Base-by-base conservation (phyloP, 345 rosid species). In the Clausena lansium region DNA sequence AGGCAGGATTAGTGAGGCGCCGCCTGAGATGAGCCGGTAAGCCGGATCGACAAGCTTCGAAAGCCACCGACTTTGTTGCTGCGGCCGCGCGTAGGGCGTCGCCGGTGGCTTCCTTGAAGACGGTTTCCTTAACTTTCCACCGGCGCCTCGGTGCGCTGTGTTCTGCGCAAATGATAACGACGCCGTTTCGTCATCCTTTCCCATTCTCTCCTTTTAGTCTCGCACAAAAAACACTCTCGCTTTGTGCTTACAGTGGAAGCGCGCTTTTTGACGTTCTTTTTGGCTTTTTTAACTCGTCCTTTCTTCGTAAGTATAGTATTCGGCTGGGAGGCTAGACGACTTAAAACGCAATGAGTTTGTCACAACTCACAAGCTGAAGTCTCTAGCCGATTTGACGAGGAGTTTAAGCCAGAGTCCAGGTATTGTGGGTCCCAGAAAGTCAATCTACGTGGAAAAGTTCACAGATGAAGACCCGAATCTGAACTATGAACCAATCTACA, bases 41-140 rank as follows among this genome's bases (percentile, higher is more conserved):
- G 97, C 98, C 39, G 98, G 98, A 81, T 93, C 89, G 70, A 94
- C 90, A 20, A 91, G 80, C 89, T 82, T 93, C 69, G 93, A 91
- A 71, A 93, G 83, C 91, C 96, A 90, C 10, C 89, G 85, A 70
- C 88, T 70, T 41, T 87, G 85, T 79, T 83, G 87, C 38, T 78
- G 87, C 9, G 92, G 92, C 14, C 94, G 91, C 39, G 92, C 75
- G 67, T 92, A 91, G 24, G 97, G 92, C n/a, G 88, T 90, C 58
- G 85, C 25, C 25, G 82, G 76, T 2, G 86, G 84, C 59, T 86
- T 86, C 63, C 87, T 78, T 32, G 81, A 79, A 45, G 82, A 8
- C 27, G 83, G 88, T 36, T 81, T 87, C 87, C 83, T 85, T 60
- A 86, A 74, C 81, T 94, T 91, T 0, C 98, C 95, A 9, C 97